phyloP scores from a whole-genome alignment of 257 asterid genomes.

The Solanum medicagineum region DNA sequence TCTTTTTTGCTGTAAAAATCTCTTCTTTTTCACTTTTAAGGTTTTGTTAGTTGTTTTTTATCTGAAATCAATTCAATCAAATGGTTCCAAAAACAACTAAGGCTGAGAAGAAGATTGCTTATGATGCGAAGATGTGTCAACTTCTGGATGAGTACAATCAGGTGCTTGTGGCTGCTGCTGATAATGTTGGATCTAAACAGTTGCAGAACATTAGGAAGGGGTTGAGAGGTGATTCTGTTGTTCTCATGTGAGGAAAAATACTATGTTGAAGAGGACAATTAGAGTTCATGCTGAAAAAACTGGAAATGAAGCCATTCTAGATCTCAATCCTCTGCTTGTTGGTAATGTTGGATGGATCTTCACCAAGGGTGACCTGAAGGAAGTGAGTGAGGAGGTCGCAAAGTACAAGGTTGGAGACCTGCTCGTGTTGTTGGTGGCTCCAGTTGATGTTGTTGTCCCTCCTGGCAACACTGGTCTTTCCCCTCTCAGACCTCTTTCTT shows the following conservation, averaged over 20 bases:
- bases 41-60: neutral
- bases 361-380: constrained; percentile 93
- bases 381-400: constrained; percentile 90
- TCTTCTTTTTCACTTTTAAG: constrained; percentile 31
- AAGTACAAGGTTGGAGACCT: constrained; percentile 98
- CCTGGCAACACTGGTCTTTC: constrained; percentile 93
- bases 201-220: constrained; percentile 68
- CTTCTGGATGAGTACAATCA: constrained; percentile 75
- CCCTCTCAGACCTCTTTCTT: constrained; percentile 95
- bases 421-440: constrained; percentile 95
- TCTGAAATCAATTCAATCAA: neutral
- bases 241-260: constrained; percentile 87
- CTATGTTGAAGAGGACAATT: constrained; percentile 87
- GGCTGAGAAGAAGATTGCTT: constrained; percentile 73
- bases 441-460: constrained; percentile 84
- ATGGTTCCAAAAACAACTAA: constrained; percentile 50
- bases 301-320: constrained; percentile 51
- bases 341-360: constrained; percentile 94
- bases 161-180: constrained; percentile 63
- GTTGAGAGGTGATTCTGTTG: constrained; percentile 69
- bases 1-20: constrained; percentile 22
- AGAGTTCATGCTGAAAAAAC: constrained; percentile 69
- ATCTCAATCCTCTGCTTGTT: constrained; percentile 71
- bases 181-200: constrained; percentile 83
- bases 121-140: constrained; percentile 63